Percentiles rank a stretch among this genome's conserved stretches.
These are phyloP conservation scores for Saprolegnia diclina DNA, from an alignment of 352 stramenopile genomes.

Conservation along the genomic window DNA sequence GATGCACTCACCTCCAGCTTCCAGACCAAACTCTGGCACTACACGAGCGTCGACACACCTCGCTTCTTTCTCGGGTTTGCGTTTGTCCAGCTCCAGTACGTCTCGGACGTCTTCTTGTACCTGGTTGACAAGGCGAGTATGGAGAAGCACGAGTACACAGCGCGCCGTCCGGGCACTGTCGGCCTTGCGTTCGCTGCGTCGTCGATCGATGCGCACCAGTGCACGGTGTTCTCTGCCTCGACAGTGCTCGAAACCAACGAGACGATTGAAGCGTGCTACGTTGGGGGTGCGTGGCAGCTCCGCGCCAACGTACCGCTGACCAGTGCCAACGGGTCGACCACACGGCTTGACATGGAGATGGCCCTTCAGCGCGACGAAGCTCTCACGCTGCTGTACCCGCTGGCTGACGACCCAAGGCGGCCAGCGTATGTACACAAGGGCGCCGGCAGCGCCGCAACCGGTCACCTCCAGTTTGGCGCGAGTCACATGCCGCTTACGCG, in stretches of 20 bases:
- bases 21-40: constrained; percentile 44
- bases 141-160: constrained; percentile 43
- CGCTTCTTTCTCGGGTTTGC: constrained; percentile 40
- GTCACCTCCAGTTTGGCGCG: constrained; percentile 32
- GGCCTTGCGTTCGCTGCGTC: constrained; percentile 36
- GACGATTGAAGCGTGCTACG: constrained; percentile 36
- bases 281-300: constrained; percentile 31
- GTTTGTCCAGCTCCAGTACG: constrained; percentile 43
- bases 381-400: constrained; percentile 36
- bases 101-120: constrained; percentile 41
- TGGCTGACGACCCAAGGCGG: constrained; percentile 38
- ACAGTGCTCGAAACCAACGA: constrained; percentile 4
- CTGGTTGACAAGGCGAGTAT: constrained; percentile 36
- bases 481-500: background rate
- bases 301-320: constrained; percentile 30
- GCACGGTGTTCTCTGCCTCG: constrained; percentile 30
- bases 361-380: constrained; percentile 33
- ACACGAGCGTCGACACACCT: constrained; percentile 36
- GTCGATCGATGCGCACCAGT: constrained; percentile 36
- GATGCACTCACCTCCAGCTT: constrained; percentile 25
- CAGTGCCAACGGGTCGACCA: constrained; percentile 17
- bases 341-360: constrained; percentile 29
- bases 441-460: constrained; percentile 32
- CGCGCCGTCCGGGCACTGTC: constrained; percentile 30
- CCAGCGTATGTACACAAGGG: constrained; percentile 45